A percentile compares a stretch with the other conserved stretches of the same genome.
Conservation (phyloP, 257 asterid genomes). For the Galeopsis tetrahit region DNA sequence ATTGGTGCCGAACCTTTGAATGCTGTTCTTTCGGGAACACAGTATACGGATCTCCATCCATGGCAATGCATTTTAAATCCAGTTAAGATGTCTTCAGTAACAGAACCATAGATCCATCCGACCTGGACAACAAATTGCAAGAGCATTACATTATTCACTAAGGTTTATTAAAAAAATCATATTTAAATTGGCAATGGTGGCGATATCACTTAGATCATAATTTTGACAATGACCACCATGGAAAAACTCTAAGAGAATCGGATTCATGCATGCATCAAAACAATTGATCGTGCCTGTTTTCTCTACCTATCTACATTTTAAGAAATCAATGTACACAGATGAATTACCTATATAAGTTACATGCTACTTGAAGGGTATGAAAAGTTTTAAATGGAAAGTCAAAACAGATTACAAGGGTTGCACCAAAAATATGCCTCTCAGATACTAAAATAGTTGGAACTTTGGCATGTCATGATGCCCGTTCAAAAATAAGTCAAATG, state of each 20-base stretch:
- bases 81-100: conserved; percentile 30
- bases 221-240: background rate
- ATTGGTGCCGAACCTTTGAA: conserved; percentile 26
- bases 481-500: background rate
- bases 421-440: background rate
- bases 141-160: background rate
- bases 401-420: background rate
- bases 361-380: background rate
- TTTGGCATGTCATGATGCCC: background rate
- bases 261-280: background rate
- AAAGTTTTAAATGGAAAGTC: background rate
- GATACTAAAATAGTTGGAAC: background rate
- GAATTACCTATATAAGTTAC: background rate
- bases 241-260: background rate
- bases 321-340: conserved; percentile 1
- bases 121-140: conserved; percentile 12
- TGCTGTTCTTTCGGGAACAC: conserved; percentile 26
- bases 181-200: background rate
- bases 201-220: background rate
- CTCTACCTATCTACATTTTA: background rate
- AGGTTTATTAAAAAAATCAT: background rate
- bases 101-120: conserved; percentile 31
- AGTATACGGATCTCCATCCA: conserved; percentile 31
- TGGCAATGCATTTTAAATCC: conserved; percentile 32
- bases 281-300: background rate